phyloP scores from a whole-genome alignment of 129 eudicot species.

The Saussurea involucrata region DNA sequence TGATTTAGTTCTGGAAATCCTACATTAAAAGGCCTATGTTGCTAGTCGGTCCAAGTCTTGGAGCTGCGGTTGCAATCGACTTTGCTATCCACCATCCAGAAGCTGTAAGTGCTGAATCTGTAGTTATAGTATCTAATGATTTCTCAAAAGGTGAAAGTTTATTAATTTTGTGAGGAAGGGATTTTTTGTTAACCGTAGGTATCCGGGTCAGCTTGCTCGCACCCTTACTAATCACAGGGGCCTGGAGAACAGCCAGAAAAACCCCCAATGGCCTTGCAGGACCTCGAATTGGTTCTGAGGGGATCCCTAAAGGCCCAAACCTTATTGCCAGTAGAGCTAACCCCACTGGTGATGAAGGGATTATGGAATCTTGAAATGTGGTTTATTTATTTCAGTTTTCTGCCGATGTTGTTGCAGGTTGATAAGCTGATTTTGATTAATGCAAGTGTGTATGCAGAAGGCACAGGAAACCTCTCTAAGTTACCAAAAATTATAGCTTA shows the following conservation, averaged over 20 bases:
- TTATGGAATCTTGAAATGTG: background rate
- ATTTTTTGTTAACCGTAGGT: no score
- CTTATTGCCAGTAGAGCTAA: no score
- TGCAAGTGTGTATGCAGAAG: constrained; percentile 96
- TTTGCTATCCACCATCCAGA: constrained; percentile 78
- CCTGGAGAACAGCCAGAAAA: no score
- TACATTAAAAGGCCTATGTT: constrained; percentile 80
- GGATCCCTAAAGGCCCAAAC: no score
- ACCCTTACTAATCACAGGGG: no score
- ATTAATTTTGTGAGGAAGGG: background rate
- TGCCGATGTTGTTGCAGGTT: constrained; percentile 47
- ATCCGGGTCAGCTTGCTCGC: no score
- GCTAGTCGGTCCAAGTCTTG: constrained; percentile 96
- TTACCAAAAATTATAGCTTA: constrained; percentile 64
- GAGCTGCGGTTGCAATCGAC: constrained; percentile 90
- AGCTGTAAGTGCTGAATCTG: constrained; percentile 52
- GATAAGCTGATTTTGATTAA: constrained; percentile 78
- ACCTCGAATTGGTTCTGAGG: no score
- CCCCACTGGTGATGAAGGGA: background rate
- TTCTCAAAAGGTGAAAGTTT: constrained; percentile 3
- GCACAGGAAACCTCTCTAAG: constrained; percentile 69
- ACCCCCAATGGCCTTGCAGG: no score
- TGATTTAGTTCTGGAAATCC: constrained; percentile 73
- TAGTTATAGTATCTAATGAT: background rate
- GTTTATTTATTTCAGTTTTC: background rate